phyloP scores from a whole-genome alignment of 2,329 filamentous ascomycete species.

The Penicillium sp. region DNA sequence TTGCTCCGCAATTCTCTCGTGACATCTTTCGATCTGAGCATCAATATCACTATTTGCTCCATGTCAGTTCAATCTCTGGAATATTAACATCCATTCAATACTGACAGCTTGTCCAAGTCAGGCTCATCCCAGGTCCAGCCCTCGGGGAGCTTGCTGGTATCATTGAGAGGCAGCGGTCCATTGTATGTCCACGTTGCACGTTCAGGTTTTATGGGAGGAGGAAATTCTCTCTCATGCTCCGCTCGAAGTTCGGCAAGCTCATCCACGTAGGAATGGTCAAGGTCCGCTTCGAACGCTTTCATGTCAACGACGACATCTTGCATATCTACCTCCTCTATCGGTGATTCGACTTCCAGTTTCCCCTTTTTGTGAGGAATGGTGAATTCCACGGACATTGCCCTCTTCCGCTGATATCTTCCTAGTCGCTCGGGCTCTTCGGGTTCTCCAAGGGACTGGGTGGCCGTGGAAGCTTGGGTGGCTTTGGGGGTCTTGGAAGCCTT shows the following conservation, averaged over 20 bases:
- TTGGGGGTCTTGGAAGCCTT: neutral
- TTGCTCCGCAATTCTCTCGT: conserved; percentile 5
- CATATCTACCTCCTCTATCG: too few relatives aligned
- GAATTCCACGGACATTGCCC: neutral
- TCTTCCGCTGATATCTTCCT: too few relatives aligned
- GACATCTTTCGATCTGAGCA: conserved; percentile 6
- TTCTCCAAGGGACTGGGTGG: too few relatives aligned
- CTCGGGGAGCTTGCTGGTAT: neutral
- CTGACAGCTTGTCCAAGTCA: neutral
- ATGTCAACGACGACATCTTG: neutral
- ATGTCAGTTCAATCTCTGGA: neutral
- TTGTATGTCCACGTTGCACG: neutral
- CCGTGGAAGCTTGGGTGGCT: too few relatives aligned
- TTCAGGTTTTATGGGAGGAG: neutral
- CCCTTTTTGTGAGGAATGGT: neutral
- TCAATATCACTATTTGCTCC: conserved; percentile 1
- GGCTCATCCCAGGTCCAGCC: neutral
- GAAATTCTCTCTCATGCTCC: neutral
- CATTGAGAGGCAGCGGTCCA: neutral
- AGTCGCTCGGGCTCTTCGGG: too few relatives aligned
- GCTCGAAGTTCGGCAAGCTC: neutral
- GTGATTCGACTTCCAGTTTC: neutral
- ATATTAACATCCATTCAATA: neutral
- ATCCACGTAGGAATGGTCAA: neutral
- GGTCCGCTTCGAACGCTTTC: neutral